phyloP scores from a whole-genome alignment of 169 alveolate species.

The Cryptosporidium xiaoi region DNA sequence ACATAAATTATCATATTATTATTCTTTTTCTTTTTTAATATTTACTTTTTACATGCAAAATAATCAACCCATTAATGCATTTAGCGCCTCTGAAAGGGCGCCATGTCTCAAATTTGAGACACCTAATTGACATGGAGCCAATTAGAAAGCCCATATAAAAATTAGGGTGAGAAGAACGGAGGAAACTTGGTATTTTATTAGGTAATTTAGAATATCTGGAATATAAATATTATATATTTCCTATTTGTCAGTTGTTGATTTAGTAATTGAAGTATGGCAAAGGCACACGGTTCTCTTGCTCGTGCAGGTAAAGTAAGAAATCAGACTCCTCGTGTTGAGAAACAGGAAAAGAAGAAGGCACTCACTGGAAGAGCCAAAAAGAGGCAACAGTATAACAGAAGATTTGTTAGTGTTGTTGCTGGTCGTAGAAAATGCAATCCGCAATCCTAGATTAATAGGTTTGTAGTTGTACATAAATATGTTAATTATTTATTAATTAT shows the following conservation, averaged over 20 bases:
- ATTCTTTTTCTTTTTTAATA: too few species aligned
- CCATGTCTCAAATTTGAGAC: conserved; percentile 73
- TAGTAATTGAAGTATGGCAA: conserved; percentile 68
- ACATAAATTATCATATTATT: too few species aligned
- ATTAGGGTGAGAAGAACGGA: background rate
- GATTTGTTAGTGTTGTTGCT: conserved; percentile 91
- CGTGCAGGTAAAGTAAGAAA: conserved; percentile 99
- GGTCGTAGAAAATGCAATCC: conserved; percentile 76
- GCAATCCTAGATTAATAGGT: conserved; percentile 31
- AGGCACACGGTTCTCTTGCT: conserved; percentile 97
- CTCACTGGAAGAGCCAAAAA: conserved; percentile 98
- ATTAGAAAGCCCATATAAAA: background rate
- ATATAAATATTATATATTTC: too few species aligned
- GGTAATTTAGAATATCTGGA: background rate
- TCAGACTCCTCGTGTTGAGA: conserved; percentile 97
- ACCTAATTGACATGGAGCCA: conserved; percentile 4
- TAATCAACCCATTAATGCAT: background rate
- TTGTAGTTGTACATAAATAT: background rate
- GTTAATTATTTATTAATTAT: background rate
- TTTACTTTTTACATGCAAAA: conserved; percentile 30
- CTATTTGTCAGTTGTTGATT: too few species aligned
- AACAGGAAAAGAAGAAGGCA: conserved; percentile 94
- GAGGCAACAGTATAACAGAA: conserved; percentile 95
- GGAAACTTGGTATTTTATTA: background rate
- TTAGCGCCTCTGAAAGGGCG: conserved; percentile 35